Base-by-base conservation (phyloP, 2,329 filamentous ascomycete genomes). In the Ascocoryne sarcoides region DNA sequence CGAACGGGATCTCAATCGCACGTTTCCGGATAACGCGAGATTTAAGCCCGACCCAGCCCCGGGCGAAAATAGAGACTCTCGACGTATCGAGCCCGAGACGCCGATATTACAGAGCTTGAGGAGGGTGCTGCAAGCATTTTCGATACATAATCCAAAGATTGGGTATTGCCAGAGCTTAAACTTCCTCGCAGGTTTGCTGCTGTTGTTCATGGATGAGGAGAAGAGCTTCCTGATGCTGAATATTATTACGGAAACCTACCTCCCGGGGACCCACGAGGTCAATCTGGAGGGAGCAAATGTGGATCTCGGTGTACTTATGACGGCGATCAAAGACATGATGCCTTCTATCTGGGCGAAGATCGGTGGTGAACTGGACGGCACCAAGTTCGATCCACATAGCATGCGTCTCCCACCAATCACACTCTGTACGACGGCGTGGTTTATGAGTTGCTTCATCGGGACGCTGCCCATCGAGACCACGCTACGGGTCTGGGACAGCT, bases 101-200 rank as follows among this genome's bases (percentile, higher is more conserved):
- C 70, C 76, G 10, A 86, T 95, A 54, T 82, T 96, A 39, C 73
- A 79, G 28, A 81, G 87, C 4, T 73, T 96, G 5, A 82, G 90
- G 20, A 79, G 87, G 30, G 87, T 96, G 1, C 68, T 96, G 18
- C 84, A 86, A 55, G 88, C 89, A 9, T 96, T 95, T 61, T 81
- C 90, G 2, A 74, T 95, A 31, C 86, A 95, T 65, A 93, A 93
- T 54, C 88, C 90, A 1, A 76, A 76, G 40, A 93, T 95, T 51
- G 90, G 90, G 10, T 96, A 96, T 62, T 96, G 90, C 57, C 90
- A 96, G 60, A 93, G 85, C 15, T 75, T 96, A 20, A 96, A 96
- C 62, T 96, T 96, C 62, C 75, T 96, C 37, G 88, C 90, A 4
- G 90, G 89, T 3, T 73, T 96, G 38, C 70, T 96, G 2, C 76